Evolutionary conservation across 2,329 filamentous ascomycete species (phyloP), one percentile per base, ranked within the genome.

Genomic region (Trichoderma sp.): DNA sequence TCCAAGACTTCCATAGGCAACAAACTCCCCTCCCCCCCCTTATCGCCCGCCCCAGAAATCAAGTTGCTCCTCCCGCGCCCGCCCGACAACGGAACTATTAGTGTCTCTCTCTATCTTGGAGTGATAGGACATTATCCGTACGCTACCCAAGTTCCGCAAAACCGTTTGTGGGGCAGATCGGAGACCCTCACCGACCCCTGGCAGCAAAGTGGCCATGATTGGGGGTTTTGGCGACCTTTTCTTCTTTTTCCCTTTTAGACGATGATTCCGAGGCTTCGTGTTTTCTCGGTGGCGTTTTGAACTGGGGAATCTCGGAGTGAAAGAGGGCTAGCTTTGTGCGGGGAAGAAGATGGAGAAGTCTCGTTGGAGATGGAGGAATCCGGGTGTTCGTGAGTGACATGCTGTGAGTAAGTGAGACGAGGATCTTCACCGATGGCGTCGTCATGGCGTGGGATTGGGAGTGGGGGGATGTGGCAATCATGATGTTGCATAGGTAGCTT

Each of bases 181-280:
- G 67, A 67, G 66, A 63, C 43, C 68, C 58, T 66, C 69, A 54
- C 68, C 68, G 65, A 68, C 63, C 60, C 60, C 60, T 63, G 60
- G 58, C 24, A 39, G 34, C 34, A 14, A 14, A 19, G 48, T 28
- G 55, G 55, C 55, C 15, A 57, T 57, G 28, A 28, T 57, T 41
- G 55, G 55, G 34, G 12, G 12, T 3, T 39, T 39, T 39, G 30
- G 30, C 30, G 30, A 30, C 7, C 34, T 10, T 39, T 39, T 39
- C 10, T 14, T 39, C 5, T 14, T 39, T 14, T 39, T 14, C 10
- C 12, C 10, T 12, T 39, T 12, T 39, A 14, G 34, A 39, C 10
- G 34, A 39, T 3, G 10, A 39, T 14, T 39, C 10, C 34, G 10
- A 10, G 34, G 10, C 10, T 39, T 39, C 34, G 12, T 39, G 10